Evolutionary conservation across 2,329 filamentous ascomycete species (phyloP).

Genomic region (Hypoxylon rubiginosum): DNA sequence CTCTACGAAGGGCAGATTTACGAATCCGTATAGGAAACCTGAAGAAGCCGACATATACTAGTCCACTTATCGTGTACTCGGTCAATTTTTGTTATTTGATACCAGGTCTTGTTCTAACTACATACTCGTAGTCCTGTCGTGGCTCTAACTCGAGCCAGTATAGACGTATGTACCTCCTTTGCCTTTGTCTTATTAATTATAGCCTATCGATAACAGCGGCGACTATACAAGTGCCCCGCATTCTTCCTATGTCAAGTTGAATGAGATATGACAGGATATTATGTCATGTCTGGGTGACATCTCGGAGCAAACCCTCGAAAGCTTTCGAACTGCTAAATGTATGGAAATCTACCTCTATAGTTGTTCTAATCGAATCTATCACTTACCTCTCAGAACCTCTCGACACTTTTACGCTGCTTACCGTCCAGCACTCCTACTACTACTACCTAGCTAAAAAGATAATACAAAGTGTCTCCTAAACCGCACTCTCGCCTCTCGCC

Average conservation of each 20-base stretch:
- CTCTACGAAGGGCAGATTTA: no score
- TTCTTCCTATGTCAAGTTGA: constrained; percentile 30
- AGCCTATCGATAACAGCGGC: constrained; percentile 40
- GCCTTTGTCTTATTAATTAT: constrained; percentile 7
- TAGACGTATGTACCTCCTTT: not conserved
- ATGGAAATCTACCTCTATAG: not conserved
- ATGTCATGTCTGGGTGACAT: constrained; percentile 24
- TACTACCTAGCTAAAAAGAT: not conserved
- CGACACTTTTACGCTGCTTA: not conserved
- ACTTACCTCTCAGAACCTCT: not conserved
- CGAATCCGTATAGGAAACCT: not conserved
- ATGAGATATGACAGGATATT: constrained; percentile 28
- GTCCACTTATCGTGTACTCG: not conserved
- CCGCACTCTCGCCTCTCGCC: constrained; percentile 8
- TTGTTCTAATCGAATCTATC: not conserved
- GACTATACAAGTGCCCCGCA: constrained; percentile 30
- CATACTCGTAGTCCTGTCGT: no score
- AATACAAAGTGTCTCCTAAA: constrained; percentile 27
- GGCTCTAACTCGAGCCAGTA: not conserved
- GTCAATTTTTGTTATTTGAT: not conserved
- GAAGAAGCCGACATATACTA: not conserved
- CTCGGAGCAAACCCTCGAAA: not conserved
- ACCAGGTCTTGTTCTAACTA: not conserved
- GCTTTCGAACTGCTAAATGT: constrained; percentile 1
- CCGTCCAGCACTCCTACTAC: no score